Conservation (phyloP, 768 basidiomycete species). For the Phylloporus rhodoxanthus region DNA sequence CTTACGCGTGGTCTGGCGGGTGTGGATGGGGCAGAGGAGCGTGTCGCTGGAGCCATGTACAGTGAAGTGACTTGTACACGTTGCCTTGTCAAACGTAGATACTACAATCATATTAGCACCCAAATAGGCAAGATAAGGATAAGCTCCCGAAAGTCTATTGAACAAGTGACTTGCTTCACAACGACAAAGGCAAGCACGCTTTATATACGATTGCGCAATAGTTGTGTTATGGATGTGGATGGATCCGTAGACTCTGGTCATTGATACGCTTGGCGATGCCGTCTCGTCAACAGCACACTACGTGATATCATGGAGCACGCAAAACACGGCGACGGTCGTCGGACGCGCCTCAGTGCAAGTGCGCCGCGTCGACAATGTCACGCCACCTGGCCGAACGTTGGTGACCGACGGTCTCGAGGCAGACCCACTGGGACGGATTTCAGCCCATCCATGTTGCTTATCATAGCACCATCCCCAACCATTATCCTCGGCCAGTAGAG, state of each 20-base stretch:
- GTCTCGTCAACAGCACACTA: not conserved
- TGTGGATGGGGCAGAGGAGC: slow-evolving; percentile 29
- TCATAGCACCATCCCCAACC: not conserved
- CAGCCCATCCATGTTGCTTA: too few species aligned
- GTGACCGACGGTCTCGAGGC: not conserved
- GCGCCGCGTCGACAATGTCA: not conserved
- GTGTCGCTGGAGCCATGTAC: slow-evolving; percentile 26
- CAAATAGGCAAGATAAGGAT: not conserved
- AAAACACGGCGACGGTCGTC: too few species aligned
- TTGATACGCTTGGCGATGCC: too few species aligned
- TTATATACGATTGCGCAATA: not conserved
- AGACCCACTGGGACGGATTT: not conserved
- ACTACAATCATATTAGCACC: not conserved
- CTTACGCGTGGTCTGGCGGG: slow-evolving; percentile 19
- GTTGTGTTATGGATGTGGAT: not conserved
- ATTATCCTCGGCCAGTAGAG: too few species aligned
- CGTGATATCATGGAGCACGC: not conserved
- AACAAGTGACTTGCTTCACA: not conserved
- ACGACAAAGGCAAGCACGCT: too few species aligned
- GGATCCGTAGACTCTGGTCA: too few species aligned
- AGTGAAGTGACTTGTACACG: not conserved
- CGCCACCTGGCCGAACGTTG: not conserved
- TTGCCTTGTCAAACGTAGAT: not conserved
- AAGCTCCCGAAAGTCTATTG: not conserved
- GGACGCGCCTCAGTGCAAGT: not conserved